Conservation (phyloP, 2,329 filamentous ascomycete species). For the Paraconiothyrium brasiliense region DNA sequence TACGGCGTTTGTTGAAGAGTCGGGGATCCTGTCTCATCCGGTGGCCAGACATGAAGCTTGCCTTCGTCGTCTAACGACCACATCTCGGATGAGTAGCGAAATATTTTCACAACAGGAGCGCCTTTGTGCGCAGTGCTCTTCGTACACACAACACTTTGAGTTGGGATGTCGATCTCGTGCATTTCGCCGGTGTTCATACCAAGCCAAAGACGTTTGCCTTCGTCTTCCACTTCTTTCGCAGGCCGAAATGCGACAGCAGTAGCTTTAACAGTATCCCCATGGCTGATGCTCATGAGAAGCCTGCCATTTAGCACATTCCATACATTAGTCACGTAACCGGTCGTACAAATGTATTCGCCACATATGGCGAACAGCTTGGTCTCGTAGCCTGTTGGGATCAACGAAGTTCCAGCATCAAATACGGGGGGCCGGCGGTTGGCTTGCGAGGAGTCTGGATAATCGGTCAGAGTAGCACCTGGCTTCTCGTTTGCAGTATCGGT, state of each 20-base stretch:
- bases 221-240: constrained; percentile 76
- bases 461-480: constrained; percentile 62
- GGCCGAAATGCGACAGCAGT: constrained; percentile 88
- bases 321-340: constrained; percentile 84
- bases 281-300: constrained; percentile 79
- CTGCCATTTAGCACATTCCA: constrained; percentile 89
- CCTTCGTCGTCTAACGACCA: constrained; percentile 95
- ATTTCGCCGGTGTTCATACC: constrained; percentile 90
- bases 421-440: constrained; percentile 85
- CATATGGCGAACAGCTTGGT: constrained; percentile 87
- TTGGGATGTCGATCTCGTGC: constrained; percentile 83
- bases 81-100: constrained; percentile 85
- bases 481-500: constrained; percentile 57
- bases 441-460: constrained; percentile 85
- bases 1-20: constrained; percentile 78
- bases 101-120: constrained; percentile 83
- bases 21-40: constrained; percentile 78
- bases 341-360: constrained; percentile 86
- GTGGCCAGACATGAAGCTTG: constrained; percentile 85
- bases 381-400: constrained; percentile 87
- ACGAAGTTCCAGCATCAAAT: constrained; percentile 74
- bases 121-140: constrained; percentile 79
- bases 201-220: constrained; percentile 86
- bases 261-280: constrained; percentile 85
- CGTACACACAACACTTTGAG: constrained; percentile 73